A percentile compares a stretch with the other conserved stretches of the same genome.
phyloP scores from a whole-genome alignment of 2,329 filamentous ascomycete genomes.

The Calonectria pauciramosa region DNA sequence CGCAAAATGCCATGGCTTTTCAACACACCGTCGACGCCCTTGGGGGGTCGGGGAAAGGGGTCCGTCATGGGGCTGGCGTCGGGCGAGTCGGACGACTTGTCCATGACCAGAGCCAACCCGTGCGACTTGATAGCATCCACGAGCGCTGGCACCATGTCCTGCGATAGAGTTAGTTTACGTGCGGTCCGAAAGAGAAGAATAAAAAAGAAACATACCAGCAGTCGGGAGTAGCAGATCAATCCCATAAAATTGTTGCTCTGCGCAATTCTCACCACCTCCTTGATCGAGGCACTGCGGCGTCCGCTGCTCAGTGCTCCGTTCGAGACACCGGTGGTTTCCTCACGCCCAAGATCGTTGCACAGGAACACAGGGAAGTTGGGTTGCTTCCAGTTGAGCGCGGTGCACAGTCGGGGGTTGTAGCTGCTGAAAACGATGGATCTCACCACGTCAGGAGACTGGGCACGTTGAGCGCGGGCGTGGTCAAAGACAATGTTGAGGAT shows the following conservation, averaged over 20 bases:
- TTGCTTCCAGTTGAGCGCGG: conserved; percentile 98
- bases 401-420: conserved; percentile 91
- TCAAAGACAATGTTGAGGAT: conserved; percentile 91
- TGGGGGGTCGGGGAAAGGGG: conserved; percentile 74
- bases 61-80: conserved; percentile 58
- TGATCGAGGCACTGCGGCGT: conserved; percentile 85
- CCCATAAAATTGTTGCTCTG: conserved; percentile 99
- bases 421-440: conserved; percentile 94
- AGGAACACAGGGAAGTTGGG: conserved; percentile 97
- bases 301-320: conserved; percentile 69
- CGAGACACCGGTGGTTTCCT: conserved; percentile 59
- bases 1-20: conserved; percentile 88
- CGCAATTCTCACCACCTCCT: conserved; percentile 93
- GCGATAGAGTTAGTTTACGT: neutral
- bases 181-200: too few species aligned
- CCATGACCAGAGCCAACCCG: conserved; percentile 90
- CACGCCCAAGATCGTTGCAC: conserved; percentile 89
- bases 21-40: conserved; percentile 89
- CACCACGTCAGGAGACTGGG: conserved; percentile 76
- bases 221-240: conserved; percentile 86
- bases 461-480: conserved; percentile 80
- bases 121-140: conserved; percentile 95
- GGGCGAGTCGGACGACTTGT: conserved; percentile 76
- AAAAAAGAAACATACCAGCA: conserved; percentile 75
- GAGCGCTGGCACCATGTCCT: conserved; percentile 94